Percentiles rank a stretch among this genome's conserved stretches.
Conservation (phyloP, 2,329 filamentous ascomycete genomes). For the Emmonsia crescens region DNA sequence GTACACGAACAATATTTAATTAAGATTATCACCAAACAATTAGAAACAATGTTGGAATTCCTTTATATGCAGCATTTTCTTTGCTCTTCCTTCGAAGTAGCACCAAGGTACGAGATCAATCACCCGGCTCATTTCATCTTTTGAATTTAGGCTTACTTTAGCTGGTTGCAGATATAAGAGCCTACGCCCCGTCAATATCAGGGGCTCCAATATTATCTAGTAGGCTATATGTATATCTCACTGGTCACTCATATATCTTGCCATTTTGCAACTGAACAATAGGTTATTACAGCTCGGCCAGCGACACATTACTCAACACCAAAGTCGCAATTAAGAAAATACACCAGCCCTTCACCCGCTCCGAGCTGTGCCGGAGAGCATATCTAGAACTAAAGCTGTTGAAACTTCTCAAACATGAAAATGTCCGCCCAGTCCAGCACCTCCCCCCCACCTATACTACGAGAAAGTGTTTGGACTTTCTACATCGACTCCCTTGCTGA, state of each 20-base stretch:
- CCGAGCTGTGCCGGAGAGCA: not conserved
- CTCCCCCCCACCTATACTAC: not conserved
- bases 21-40: not conserved
- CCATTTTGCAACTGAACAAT: not conserved
- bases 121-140: not conserved
- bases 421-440: not conserved
- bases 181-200: not conserved
- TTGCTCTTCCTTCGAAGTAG: not conserved
- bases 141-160: not conserved
- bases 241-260: not conserved
- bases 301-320: not conserved
- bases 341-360: not conserved
- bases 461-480: not conserved
- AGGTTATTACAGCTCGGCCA: not conserved
- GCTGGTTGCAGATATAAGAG: not conserved
- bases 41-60: not conserved
- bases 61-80: not conserved
- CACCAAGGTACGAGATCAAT: not conserved
- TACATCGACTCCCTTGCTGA: not conserved
- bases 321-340: not conserved
- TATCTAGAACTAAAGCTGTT: not conserved
- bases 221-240: not conserved
- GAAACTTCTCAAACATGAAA: not conserved
- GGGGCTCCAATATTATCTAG: not conserved
- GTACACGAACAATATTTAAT: not conserved